Evolutionary conservation across 805 yeast genomes (phyloP).

Genomic region (Kuraishia capsulata): DNA sequence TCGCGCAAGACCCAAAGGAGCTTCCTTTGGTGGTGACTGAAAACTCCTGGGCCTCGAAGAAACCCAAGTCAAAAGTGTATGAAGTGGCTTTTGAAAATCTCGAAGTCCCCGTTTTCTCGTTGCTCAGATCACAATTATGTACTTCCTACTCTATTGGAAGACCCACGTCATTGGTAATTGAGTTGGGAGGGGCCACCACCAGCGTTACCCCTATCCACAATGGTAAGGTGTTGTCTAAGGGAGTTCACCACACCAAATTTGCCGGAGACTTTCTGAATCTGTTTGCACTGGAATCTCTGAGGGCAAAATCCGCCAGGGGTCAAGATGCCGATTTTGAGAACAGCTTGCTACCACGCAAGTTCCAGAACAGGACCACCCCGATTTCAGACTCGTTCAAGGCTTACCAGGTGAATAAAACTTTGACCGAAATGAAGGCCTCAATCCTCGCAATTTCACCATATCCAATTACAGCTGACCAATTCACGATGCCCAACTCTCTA

Average conservation of each 20-base stretch:
- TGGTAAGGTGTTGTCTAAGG: conserved; percentile 62
- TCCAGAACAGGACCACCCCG: conserved; percentile 12
- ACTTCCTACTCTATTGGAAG: conserved; percentile 72
- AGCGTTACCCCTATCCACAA: conserved; percentile 72
- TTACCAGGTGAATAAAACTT: conserved; percentile 28
- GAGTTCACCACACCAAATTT: conserved; percentile 55
- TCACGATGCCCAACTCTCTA: conserved; percentile 9
- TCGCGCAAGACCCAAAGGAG: conserved; percentile 45
- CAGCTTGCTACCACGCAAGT: conserved; percentile 23
- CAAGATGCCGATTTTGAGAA: conserved; percentile 19
- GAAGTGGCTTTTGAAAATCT: conserved; percentile 71
- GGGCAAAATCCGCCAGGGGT: conserved; percentile 21
- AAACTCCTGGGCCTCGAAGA: conserved; percentile 60
- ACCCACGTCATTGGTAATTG: conserved; percentile 71
- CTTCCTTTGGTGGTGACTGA: conserved; percentile 51
- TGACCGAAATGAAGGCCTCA: conserved; percentile 39
- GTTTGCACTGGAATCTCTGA: conserved; percentile 44
- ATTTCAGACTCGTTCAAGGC: conserved; percentile 28
- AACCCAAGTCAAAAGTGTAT: conserved; percentile 45
- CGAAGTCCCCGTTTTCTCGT: conserved; percentile 66
- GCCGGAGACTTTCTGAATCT: conserved; percentile 82
- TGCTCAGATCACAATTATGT: conserved; percentile 71
- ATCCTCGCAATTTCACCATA: conserved; percentile 16
- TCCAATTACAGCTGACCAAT: conserved; percentile 18
- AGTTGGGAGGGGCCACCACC: conserved; percentile 63